These are phyloP conservation scores for Lentinula raphanica DNA, from an alignment of 768 basidiomycete genomes.

Conservation along the genomic window DNA sequence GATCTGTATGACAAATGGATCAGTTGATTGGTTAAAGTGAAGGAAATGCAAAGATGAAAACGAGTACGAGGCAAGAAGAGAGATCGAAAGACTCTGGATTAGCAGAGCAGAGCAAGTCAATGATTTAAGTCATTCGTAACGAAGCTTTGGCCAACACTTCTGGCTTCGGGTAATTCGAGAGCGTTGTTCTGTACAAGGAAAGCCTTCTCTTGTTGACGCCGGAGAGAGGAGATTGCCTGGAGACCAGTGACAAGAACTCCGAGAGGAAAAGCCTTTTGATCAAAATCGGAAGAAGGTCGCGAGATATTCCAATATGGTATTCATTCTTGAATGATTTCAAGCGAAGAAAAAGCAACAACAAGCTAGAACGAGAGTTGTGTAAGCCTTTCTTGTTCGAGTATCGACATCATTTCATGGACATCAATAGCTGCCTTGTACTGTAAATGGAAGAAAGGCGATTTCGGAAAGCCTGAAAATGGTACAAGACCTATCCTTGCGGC, in stretches of 20 bases:
- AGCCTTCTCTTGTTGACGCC: background rate
- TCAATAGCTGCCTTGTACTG: no score
- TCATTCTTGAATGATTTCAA: no score
- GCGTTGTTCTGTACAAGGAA: background rate
- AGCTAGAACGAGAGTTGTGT: no score
- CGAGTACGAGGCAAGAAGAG: background rate
- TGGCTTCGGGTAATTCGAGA: background rate
- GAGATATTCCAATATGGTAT: background rate
- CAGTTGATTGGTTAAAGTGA: background rate
- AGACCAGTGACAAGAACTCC: background rate
- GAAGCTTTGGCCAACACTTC: background rate
- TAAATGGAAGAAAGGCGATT: no score
- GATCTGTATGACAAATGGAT: background rate
- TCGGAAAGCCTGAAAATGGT: no score
- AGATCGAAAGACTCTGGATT: background rate
- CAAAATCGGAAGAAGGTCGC: slow-evolving; percentile 3
- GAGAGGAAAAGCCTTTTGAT: background rate
- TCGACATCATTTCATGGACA: no score
- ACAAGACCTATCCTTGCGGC: no score
- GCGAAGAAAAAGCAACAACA: no score
- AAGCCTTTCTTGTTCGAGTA: no score
- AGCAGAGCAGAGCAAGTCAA: background rate
- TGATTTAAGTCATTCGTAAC: background rate
- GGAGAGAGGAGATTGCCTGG: background rate
- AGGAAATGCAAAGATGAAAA: background rate